Evolutionary conservation across 345 rosid species (phyloP).

Genomic region (Linum lewisii): DNA sequence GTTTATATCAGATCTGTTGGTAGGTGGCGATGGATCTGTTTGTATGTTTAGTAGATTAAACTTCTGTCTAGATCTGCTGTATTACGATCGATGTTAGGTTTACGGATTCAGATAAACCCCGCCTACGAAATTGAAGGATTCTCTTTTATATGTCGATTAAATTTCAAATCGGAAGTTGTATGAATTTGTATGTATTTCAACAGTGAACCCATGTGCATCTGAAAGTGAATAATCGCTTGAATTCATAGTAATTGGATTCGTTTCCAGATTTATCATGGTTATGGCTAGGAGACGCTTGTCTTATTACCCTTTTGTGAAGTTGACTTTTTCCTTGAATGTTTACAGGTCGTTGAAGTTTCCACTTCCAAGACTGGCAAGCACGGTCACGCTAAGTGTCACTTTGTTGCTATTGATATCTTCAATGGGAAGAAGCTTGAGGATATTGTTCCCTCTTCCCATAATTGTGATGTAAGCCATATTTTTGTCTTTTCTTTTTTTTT

Average conservation of each 20-base stretch:
- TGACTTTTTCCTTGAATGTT: background rate
- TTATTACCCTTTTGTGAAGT: background rate
- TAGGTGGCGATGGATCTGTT: background rate
- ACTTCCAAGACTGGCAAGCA: background rate
- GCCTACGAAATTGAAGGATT: too few relatives aligned
- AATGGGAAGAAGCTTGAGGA: background rate
- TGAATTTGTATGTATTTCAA: too few relatives aligned
- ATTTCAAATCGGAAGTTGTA: too few relatives aligned
- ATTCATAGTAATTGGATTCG: too few relatives aligned
- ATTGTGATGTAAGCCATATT: background rate
- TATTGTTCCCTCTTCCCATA: background rate
- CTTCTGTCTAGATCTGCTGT: too few relatives aligned
- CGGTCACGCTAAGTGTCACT: background rate
- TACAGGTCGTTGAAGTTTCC: background rate
- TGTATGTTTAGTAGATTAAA: background rate
- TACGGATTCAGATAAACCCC: too few relatives aligned
- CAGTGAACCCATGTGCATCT: too few relatives aligned
- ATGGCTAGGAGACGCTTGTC: background rate
- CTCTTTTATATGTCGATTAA: too few relatives aligned
- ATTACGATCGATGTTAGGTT: too few relatives aligned
- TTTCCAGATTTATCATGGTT: too few relatives aligned
- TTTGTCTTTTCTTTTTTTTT: too few relatives aligned
- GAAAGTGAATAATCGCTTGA: too few relatives aligned
- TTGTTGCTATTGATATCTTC: background rate
- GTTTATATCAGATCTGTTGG: background rate